Conservation (phyloP, 108 stramenopile genomes). For the Stephanodiscus minutulus region DNA sequence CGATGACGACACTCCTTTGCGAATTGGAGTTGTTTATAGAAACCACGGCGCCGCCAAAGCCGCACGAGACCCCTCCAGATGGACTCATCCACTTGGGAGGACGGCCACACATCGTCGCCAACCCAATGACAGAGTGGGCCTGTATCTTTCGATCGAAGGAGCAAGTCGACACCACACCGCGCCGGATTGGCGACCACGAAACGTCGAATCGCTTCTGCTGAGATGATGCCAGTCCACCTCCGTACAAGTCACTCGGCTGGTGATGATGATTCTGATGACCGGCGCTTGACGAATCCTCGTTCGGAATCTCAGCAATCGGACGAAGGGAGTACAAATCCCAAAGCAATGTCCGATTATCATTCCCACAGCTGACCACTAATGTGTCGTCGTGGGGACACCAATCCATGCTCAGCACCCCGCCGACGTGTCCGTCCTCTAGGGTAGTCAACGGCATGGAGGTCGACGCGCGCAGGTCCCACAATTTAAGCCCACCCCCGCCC, state of each 20-base stretch:
- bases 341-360: conserved; percentile 94
- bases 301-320: conserved; percentile 90
- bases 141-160: conserved; percentile 97
- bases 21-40: conserved; percentile 53
- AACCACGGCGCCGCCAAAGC: conserved; percentile 91
- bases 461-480: conserved; percentile 94
- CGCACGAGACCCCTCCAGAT: conserved; percentile 84
- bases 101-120: conserved; percentile 70
- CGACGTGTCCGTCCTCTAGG: conserved; percentile 87
- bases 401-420: conserved; percentile 88
- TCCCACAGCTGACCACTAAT: conserved; percentile 82
- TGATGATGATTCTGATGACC: background rate
- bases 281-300: conserved; percentile 39
- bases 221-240: conserved; percentile 67
- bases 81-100: conserved; percentile 96
- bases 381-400: conserved; percentile 97
- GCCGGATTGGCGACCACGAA: conserved; percentile 89
- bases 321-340: conserved; percentile 91
- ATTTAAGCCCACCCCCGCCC: conserved; percentile 89
- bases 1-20: conserved; percentile 55
- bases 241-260: conserved; percentile 38
- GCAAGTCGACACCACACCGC: conserved; percentile 89
- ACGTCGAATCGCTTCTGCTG: conserved; percentile 84
- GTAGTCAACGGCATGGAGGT: conserved; percentile 93
- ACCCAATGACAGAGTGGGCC: conserved; percentile 81